Evolutionary conservation across 108 stramenopile species (phyloP), one percentile per base, ranked within the genome.

Genomic region (Bacterosira constricta): DNA sequence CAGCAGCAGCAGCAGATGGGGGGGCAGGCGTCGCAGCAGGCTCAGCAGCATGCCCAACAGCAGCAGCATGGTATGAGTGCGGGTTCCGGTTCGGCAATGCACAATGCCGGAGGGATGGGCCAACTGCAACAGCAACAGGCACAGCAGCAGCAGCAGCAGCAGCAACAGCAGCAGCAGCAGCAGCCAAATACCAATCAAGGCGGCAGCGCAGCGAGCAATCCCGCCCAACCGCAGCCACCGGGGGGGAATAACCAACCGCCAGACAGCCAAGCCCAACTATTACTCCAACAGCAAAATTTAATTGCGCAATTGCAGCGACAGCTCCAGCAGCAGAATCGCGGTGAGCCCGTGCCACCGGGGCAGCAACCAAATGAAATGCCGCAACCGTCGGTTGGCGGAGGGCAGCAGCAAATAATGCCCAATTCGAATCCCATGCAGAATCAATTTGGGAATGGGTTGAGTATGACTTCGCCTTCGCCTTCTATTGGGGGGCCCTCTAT

Each of bases 261-360:
- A 67, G 64, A 66, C 12, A 21, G 20, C 23, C 72, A 73, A 45
- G 32, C 51, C 25, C 72, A 66, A 31, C 26, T 60, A 29, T 45
- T 57, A n/a, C 66, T 47, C 8, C 65, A 65, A 26, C 65, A 73
- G 15, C 72, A 54, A 29, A 37, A 37, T 13, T 59, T 47, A 39
- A 57, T 57, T 31, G 26, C 36, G 42, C 72, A 67, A 26, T 55
- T 57, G 18, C 72, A 73, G 56, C 52, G 21, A 20, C 72, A 66
- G 56, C 66, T 57, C 31, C 72, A 73, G 21, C 65, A 73, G 42
- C 72, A 73, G 39, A n/a, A n/a, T n/a, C n/a, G n/a, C n/a, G n/a
- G n/a, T n/a, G n/a, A n/a, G n/a, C n/a, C n/a, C n/a, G n/a, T n/a
- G n/a, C n/a, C n/a, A n/a, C n/a, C n/a, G n/a, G n/a, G n/a, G n/a